phyloP scores from a whole-genome alignment of 805 yeast genomes.

The Candida verbasci region DNA sequence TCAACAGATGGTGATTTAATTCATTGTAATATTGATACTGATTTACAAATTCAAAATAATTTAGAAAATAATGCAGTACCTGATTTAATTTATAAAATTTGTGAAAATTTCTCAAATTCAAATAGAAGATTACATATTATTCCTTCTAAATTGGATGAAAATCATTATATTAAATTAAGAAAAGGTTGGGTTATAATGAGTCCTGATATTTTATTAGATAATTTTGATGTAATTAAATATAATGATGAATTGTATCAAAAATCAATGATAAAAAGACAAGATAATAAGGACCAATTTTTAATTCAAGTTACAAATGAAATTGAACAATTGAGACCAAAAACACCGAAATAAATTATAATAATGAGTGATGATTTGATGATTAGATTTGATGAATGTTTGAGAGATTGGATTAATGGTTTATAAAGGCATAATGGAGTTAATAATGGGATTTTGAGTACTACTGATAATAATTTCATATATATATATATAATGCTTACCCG shows the following conservation, averaged over 20 bases:
- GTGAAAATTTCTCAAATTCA: constrained; percentile 85
- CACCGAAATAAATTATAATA: constrained; percentile 48
- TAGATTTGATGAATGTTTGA: too few species aligned
- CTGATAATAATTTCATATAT: too few species aligned
- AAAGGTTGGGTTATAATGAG: constrained; percentile 90
- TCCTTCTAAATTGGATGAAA: constrained; percentile 65
- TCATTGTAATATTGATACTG: constrained; percentile 91
- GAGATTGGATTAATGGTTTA: too few species aligned
- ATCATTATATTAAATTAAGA: constrained; percentile 60
- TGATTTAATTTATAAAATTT: constrained; percentile 68
- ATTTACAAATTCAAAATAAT: constrained; percentile 60
- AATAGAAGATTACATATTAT: constrained; percentile 80
- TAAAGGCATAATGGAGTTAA: too few species aligned
- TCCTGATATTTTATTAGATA: constrained; percentile 76
- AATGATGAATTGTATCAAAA: constrained; percentile 26
- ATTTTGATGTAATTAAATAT: constrained; percentile 44
- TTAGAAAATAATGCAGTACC: constrained; percentile 41
- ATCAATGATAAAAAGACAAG: constrained; percentile 25
- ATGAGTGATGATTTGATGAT: background rate
- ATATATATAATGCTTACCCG: constrained; percentile 1
- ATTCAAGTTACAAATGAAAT: constrained; percentile 71
- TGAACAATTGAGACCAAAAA: constrained; percentile 77
- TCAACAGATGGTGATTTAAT: constrained; percentile 79
- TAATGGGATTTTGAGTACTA: too few species aligned
- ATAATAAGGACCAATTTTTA: constrained; percentile 27